Percentiles rank a stretch among this genome's conserved stretches.
Conservation (phyloP, 2,329 filamentous ascomycete genomes). For the Erysiphe neolycopersici region DNA sequence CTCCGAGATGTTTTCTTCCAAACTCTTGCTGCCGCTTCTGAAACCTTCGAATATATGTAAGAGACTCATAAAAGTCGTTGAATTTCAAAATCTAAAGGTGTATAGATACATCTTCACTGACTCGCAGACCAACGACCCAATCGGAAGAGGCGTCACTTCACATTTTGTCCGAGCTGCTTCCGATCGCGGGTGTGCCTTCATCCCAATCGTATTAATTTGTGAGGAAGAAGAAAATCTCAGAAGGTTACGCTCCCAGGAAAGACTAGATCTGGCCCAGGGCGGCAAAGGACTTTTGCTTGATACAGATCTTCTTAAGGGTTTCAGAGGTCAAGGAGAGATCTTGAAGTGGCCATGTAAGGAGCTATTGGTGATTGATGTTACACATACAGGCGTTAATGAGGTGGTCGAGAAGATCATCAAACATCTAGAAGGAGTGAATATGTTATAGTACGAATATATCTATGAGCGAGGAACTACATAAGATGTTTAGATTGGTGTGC, state of each 20-base stretch:
- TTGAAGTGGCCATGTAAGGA: constrained; percentile 1
- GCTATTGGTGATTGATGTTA: constrained; percentile 1
- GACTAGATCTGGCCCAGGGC: neutral
- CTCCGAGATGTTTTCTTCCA: neutral
- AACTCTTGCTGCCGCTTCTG: neutral
- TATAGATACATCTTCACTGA: constrained; percentile 1
- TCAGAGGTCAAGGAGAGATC: neutral
- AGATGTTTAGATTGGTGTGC: too few relatives aligned
- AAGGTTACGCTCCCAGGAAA: neutral
- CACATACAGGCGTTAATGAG: neutral
- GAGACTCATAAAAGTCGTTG: neutral
- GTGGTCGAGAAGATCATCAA: neutral
- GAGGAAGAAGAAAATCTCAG: constrained; percentile 1
- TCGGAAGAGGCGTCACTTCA: neutral
- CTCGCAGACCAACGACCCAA: neutral
- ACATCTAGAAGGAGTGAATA: neutral
- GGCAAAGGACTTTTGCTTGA: neutral
- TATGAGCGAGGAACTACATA: too few relatives aligned
- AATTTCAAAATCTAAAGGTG: neutral
- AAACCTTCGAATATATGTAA: constrained; percentile 1
- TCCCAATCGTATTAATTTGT: constrained; percentile 1
- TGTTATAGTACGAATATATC: neutral
- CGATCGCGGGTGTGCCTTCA: constrained; percentile 1
- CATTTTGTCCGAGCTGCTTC: neutral
- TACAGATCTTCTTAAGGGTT: constrained; percentile 1